Evolutionary conservation across 192 early-diverging fungal genomes (phyloP).

Genomic region (Coemansia sp.): DNA sequence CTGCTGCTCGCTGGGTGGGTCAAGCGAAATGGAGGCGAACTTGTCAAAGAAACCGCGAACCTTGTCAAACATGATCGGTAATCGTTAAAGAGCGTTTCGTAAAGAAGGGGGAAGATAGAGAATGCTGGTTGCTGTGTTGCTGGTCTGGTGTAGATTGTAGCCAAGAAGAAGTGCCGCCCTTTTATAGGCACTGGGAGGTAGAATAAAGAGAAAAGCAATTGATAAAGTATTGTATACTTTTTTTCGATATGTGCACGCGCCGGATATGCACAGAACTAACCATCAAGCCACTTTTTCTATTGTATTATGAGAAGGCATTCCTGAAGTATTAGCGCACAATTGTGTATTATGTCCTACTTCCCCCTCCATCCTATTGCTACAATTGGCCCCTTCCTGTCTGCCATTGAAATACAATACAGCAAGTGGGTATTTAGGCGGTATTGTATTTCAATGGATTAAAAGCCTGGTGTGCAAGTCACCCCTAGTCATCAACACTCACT

Average conservation of each 20-base stretch:
- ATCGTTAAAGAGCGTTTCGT: background rate
- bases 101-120: background rate
- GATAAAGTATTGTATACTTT: background rate
- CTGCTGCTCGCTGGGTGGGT: constrained; percentile 26
- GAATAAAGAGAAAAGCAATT: background rate
- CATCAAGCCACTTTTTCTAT: background rate
- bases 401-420: background rate
- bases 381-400: background rate
- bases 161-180: background rate
- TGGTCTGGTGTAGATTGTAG: background rate
- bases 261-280: background rate
- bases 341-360: background rate
- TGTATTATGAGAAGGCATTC: background rate
- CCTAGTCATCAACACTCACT: background rate
- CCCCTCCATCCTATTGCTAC: constrained; percentile 3
- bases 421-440: background rate
- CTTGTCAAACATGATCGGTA: constrained; percentile 24
- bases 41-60: constrained; percentile 18
- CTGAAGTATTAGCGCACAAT: background rate
- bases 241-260: background rate
- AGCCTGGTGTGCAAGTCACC: background rate
- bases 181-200: background rate
- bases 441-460: background rate
- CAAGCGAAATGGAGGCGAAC: constrained; percentile 3
- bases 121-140: background rate